Evolutionary conservation across 2,329 filamentous ascomycete genomes (phyloP).

Genomic region (Fusarium phyllophilum): DNA sequence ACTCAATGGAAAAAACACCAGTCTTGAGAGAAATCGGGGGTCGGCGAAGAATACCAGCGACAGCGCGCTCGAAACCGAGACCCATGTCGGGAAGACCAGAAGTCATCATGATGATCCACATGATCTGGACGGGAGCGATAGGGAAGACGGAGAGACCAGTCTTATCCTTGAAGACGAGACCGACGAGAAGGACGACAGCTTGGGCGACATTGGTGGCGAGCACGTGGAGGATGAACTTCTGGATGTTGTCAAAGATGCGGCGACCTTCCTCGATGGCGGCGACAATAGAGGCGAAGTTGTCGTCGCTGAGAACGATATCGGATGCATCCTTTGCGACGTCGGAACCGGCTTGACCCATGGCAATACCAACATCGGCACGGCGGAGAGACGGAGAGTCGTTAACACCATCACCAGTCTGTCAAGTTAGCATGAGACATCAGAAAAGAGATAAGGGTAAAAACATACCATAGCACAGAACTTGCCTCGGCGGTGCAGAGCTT

Average conservation of each 20-base stretch:
- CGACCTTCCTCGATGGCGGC: slow-evolving; percentile 77
- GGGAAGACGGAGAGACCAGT: slow-evolving; percentile 76
- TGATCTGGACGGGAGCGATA: slow-evolving; percentile 77
- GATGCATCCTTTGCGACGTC: slow-evolving; percentile 73
- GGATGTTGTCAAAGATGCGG: slow-evolving; percentile 79
- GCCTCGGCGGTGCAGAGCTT: slow-evolving; percentile 73
- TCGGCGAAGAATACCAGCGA: slow-evolving; percentile 73
- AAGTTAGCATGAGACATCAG: slow-evolving; percentile 12
- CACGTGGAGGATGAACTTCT: slow-evolving; percentile 78
- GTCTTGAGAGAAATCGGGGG: slow-evolving; percentile 71
- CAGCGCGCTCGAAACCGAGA: slow-evolving; percentile 76
- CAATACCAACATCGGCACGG: slow-evolving; percentile 76
- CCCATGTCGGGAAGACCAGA: slow-evolving; percentile 81
- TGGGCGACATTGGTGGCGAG: slow-evolving; percentile 78
- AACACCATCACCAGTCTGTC: slow-evolving; percentile 74
- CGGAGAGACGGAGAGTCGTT: slow-evolving; percentile 79
- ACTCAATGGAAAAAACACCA: slow-evolving; percentile 73
- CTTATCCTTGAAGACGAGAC: slow-evolving; percentile 76
- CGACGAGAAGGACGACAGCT: slow-evolving; percentile 74
- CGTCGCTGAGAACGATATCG: slow-evolving; percentile 76
- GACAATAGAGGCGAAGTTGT: slow-evolving; percentile 79
- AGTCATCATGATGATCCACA: slow-evolving; percentile 86
- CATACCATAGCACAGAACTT: slow-evolving; percentile 72
- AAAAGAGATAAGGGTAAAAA: neutral
- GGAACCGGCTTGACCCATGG: slow-evolving; percentile 70